A percentile compares a stretch with the other conserved stretches of the same genome.
Conservation (phyloP, 495 filamentous ascomycete species). For the Penicillium macrosclerotiorum region DNA sequence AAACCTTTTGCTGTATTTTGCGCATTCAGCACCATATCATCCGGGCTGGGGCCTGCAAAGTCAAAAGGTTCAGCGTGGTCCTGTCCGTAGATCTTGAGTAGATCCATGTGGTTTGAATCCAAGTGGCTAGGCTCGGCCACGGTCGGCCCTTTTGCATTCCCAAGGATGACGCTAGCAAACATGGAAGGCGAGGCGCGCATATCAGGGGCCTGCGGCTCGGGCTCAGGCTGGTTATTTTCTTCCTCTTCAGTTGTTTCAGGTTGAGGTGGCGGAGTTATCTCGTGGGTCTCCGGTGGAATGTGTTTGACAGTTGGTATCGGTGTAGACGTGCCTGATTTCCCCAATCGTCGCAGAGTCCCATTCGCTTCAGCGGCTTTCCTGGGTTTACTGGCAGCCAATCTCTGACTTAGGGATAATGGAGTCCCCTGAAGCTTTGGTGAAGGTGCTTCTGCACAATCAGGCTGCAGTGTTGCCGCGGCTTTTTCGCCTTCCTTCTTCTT, state of each 20-base stretch:
- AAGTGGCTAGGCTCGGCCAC: slow-evolving; percentile 40
- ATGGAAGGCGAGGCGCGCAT: slow-evolving; percentile 55
- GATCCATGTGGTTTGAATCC: slow-evolving; percentile 40
- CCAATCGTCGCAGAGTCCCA: slow-evolving; percentile 23
- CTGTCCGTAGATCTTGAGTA: slow-evolving; percentile 51
- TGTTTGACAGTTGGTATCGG: slow-evolving; percentile 18
- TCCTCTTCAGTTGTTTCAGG: slow-evolving; percentile 3
- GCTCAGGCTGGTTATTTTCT: slow-evolving; percentile 9
- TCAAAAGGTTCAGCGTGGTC: slow-evolving; percentile 54
- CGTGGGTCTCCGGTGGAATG: slow-evolving; percentile 15
- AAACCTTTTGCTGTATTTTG: slow-evolving; percentile 83
- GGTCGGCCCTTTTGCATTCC: slow-evolving; percentile 29
- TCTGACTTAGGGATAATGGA: slow-evolving; percentile 33
- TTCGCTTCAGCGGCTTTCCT: slow-evolving; percentile 28
- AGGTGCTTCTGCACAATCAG: slow-evolving; percentile 17
- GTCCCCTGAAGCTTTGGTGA: slow-evolving; percentile 20
- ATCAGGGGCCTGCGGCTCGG: slow-evolving; percentile 13
- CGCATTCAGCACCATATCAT: slow-evolving; percentile 83
- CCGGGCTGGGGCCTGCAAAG: slow-evolving; percentile 90
- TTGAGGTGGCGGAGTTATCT: slow-evolving; percentile 2
- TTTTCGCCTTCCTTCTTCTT: slow-evolving; percentile 75
- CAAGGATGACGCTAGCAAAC: slow-evolving; percentile 70
- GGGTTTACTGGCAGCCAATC: slow-evolving; percentile 34
- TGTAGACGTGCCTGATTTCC: slow-evolving; percentile 18
- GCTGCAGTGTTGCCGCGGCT: slow-evolving; percentile 27